Evolutionary conservation across 164 flowering plant genomes (phyloP).

Genomic region (Vitis labrusca): DNA sequence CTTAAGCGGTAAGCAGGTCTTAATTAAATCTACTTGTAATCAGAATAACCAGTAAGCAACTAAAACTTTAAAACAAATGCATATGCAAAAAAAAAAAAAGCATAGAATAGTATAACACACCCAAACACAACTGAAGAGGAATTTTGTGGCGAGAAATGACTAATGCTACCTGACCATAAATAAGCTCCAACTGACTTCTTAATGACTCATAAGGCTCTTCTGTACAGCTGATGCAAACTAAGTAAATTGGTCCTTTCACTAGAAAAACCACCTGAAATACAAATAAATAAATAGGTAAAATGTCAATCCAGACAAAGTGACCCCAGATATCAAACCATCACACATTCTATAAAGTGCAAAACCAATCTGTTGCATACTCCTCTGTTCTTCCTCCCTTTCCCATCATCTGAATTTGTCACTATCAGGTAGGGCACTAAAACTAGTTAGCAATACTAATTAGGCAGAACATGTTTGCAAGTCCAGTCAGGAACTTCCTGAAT

Average conservation of each 20-base stretch:
- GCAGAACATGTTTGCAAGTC: neutral
- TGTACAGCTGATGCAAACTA: constrained; percentile 98
- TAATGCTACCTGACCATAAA: constrained; percentile 87
- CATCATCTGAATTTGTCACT: neutral
- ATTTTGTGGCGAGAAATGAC: neutral
- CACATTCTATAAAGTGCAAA: too few species aligned
- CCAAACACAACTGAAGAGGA: neutral
- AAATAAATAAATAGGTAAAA: neutral
- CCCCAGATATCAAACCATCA: neutral
- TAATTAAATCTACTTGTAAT: neutral
- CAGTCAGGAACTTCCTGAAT: neutral
- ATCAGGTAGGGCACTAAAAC: neutral
- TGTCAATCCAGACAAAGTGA: constrained; percentile 3
- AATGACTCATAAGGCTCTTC: constrained; percentile 92
- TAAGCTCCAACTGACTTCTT: constrained; percentile 81
- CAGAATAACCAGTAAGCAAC: neutral
- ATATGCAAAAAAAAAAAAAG: neutral
- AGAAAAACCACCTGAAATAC: constrained; percentile 84
- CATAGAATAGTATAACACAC: neutral
- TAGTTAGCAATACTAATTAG: too few species aligned
- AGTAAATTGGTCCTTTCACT: constrained; percentile 91
- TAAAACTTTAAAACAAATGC: neutral
- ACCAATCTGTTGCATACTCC: neutral
- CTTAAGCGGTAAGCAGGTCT: too few species aligned
- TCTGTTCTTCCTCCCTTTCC: neutral